These are phyloP conservation scores for Gaeumannomyces sp. DNA, from an alignment of 2,329 filamentous ascomycete genomes.

Conservation along the genomic window DNA sequence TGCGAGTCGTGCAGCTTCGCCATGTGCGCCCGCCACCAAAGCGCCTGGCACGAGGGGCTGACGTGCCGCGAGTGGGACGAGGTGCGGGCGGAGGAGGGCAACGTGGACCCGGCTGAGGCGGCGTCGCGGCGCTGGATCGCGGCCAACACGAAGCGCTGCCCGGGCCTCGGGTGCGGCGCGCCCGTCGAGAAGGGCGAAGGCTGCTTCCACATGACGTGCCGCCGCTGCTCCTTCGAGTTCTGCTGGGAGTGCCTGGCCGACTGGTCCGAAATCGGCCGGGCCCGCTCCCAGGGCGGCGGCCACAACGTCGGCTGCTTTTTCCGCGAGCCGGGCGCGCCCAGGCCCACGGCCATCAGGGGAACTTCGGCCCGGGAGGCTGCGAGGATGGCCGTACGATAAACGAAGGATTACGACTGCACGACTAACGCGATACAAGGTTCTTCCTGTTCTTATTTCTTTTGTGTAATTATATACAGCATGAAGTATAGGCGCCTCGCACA, in stretches of 20 bases:
- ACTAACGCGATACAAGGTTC: neutral
- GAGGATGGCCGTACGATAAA: neutral
- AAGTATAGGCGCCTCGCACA: neutral
- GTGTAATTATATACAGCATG: neutral
- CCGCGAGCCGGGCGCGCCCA: neutral
- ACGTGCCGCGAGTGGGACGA: conserved; percentile 18
- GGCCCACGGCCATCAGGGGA: neutral
- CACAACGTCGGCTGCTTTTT: neutral
- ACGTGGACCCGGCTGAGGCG: conserved; percentile 1
- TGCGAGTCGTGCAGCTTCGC: conserved; percentile 19
- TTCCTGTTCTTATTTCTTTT: neutral
- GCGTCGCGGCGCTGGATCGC: conserved; percentile 18
- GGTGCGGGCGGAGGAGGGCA: neutral
- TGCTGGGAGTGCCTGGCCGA: conserved; percentile 23
- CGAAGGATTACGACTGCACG: neutral
- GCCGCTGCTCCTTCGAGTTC: conserved; percentile 30
- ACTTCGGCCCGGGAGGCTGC: neutral
- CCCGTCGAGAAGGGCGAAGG: conserved; percentile 25
- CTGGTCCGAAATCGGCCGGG: conserved; percentile 11
- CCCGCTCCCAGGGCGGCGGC: neutral
- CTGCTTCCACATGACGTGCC: conserved; percentile 35
- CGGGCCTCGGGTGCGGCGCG: conserved; percentile 16
- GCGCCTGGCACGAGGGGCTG: conserved; percentile 20
- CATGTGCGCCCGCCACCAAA: conserved; percentile 24
- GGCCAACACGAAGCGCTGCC: conserved; percentile 21